Evolutionary conservation across 2,329 filamentous ascomycete species (phyloP), one percentile per base, ranked within the genome.

Genomic region (Microcera coccophila): DNA sequence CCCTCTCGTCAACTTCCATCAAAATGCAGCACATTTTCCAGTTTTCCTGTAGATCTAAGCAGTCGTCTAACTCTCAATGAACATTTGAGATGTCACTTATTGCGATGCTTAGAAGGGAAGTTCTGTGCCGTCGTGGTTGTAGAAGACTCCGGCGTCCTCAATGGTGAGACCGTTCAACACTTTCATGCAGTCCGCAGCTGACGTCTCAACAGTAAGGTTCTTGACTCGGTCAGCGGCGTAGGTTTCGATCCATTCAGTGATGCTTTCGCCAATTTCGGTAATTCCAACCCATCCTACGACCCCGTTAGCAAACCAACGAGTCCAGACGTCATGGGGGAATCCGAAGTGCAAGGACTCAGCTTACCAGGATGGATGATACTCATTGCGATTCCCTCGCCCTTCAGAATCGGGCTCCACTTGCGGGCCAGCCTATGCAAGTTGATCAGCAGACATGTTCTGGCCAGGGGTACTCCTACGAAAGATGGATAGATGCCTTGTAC

Each of bases 391-490:
- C 48, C 50, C 9, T 56, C 51, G n/a, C 17, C 18, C 42, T 56
- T 58, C 22, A 58, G 39, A 8, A 38, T 33, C 11, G 45, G 38
- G 31, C 51, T 47, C 53, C 53, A 58, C 43, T 58, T 58, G 4
- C 55, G 45, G 8, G 51, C 38, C 12, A 56, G 35, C 44, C 42
- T 49, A 26, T 18, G 1, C 24, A 34, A 12, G 15, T 5, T 5
- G 12, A 15, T 32, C 15, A 32, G 29, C 29, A 32, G 12, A 26
- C 22, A 7, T 12, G 7, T 26, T 26, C 22, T 7, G 12, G 7
- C 7, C 7, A 12, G 22, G 22, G 22, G 12, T 26, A 7, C 22
- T 7, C 22, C 7, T 7, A 12, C 7, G 7, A 26, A 26, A 7
- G 12, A 12, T 26, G 7, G 7, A 12, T 7, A 7, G 22, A 26